Base-by-base conservation (phyloP, 129 eudicot species). In the Oenanthe sinensis region DNA sequence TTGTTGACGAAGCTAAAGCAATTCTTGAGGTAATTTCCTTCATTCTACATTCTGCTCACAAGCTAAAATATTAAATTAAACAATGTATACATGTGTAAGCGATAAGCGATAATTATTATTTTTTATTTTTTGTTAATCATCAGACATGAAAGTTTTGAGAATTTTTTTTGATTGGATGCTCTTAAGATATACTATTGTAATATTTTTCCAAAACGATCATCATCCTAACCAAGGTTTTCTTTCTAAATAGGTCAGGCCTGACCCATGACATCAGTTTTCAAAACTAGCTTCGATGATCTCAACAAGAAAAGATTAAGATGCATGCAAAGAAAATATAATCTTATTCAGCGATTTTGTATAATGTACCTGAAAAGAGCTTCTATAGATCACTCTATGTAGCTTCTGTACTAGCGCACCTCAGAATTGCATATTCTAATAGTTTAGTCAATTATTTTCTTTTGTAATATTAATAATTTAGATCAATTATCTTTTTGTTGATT, bases 1-100 rank as follows among this genome's bases (percentile, higher is more conserved):
- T 95, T 85, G 86, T 83, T 79, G 58, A 73, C 70, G 98, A 95
- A 88, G 92, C 94, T 76, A 83, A 88, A 84, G 83, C 88, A n/a
- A 82, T 84, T 42, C 82, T 94, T 60, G 90, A 94, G 97, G 98
- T 91, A 84, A 76, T 44, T 74, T 79, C 37, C 54, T 69, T 55
- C 40, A 16, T 24, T n/a, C 42, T 28, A 26, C 33, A 62, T 54
- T 76, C 30, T 50, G 68, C 8, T 63, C 43, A 77, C 28, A 40
- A 77, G 22, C 16, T 42, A 30, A 49, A 60, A 20, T 36, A 1
- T 20, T 39, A 4, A 14, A 37, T 30, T 30, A 16, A 30, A 28
- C 42, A 67, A 67, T 67, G 19, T 1, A 67, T 67, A 33, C 72
- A 30, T 30, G 42, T 67, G 20, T 67, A 67, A 13, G 0, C 22